phyloP scores from a whole-genome alignment of 2,329 filamentous ascomycete species.

The Aspergillus sergii region DNA sequence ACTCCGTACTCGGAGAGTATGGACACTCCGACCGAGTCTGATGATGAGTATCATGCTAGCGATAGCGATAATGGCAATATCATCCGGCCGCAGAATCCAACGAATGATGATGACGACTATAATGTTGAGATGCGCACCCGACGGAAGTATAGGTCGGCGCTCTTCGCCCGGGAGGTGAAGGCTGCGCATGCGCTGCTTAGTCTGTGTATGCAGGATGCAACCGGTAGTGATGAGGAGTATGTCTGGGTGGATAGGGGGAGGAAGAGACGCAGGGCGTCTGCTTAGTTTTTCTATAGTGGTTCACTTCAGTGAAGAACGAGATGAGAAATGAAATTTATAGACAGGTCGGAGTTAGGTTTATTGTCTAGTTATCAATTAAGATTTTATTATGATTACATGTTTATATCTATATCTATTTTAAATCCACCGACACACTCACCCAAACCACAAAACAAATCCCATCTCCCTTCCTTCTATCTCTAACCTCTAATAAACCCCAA shows the following conservation, averaged over 20 bases:
- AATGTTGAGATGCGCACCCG: slow-evolving; percentile 12
- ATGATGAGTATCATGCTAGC: slow-evolving; percentile 22
- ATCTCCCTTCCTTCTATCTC: background rate
- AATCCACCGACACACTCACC: background rate
- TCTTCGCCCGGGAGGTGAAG: slow-evolving; percentile 36
- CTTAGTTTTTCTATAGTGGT: background rate
- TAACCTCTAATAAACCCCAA: background rate
- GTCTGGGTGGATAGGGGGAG: background rate
- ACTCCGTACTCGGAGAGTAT: slow-evolving; percentile 8
- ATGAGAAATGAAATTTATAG: background rate
- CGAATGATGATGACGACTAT: background rate
- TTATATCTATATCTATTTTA: background rate
- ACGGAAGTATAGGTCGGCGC: slow-evolving; percentile 12
- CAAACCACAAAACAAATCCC: background rate
- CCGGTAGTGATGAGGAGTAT: slow-evolving; percentile 19
- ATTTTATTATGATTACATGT: too few species aligned
- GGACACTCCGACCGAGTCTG: slow-evolving; percentile 18
- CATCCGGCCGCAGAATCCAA: background rate
- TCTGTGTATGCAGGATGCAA: slow-evolving; percentile 36
- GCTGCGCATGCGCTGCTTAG: slow-evolving; percentile 42
- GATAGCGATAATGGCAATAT: slow-evolving; percentile 26
- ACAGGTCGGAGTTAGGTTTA: background rate
- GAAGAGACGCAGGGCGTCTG: slow-evolving; percentile 23
- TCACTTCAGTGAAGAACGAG: background rate
- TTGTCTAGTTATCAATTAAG: too few species aligned